Evolutionary conservation across 768 basidiomycete genomes (phyloP), one percentile per base, ranked within the genome.

Genomic region (Daedalea quercina): DNA sequence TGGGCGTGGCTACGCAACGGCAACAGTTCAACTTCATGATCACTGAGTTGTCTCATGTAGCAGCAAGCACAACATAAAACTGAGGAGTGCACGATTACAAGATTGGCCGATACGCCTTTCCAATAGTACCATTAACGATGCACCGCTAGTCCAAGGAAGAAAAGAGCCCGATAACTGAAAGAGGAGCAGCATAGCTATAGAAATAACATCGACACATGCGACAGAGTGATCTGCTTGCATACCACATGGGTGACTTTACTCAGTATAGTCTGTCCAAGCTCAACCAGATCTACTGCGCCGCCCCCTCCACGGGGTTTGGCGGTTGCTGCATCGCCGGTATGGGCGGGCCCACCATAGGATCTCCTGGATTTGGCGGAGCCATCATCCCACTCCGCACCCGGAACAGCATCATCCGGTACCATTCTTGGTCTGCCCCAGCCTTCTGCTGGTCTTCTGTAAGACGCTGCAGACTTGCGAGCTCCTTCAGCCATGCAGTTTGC

Each of bases 341-440:
- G 19, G 64, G 59, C 20, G 55, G 44, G 9, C 50, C 56, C 22
- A 57, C 60, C 20, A 48, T 53, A 12, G 55, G 57, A 44, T 54
- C 60, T 13, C 47, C 50, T 8, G 57, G 58, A 47, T 59, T 61
- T 33, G 63, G 57, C 31, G 72, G 65, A 3, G 73, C 80, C 79
- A 90, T 81, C 57, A 90, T 73, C 17, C 85, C 85, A 42, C 76
- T 76, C 51, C 90, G 75, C 41, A 91, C 81, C n/a, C 87, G 81
- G 63, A 87, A 75, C 9, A 90, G 64, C 88, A 92, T 91, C 80
- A 87, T 84, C 57, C 85, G 73, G 61, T 84, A 93, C 90, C 90
- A 93, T 56, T 92, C 90, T 43, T 81, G 82, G 47, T 88, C 87
- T 2, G 78, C 84, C 26, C 85, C 85, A 19, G 81, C 80, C 69